Conservation (phyloP, 2,329 filamentous ascomycete species). For the Aspergillus ochraceus region DNA sequence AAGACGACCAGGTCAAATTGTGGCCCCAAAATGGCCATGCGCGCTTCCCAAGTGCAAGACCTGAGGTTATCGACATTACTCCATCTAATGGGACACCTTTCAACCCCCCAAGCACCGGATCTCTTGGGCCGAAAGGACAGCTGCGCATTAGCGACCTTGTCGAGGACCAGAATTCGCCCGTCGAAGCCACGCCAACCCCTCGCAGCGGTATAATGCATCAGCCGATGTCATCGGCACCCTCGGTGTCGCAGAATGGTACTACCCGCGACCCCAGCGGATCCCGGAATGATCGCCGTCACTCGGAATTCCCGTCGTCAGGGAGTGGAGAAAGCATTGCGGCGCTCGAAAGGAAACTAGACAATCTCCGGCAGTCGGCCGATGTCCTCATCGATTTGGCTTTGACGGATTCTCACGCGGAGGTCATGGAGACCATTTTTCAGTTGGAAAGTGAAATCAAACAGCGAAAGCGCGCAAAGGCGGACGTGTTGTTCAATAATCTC, state of each 20-base stretch:
- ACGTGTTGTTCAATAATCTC: constrained; percentile 14
- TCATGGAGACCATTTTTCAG: constrained; percentile 21
- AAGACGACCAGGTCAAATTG: neutral
- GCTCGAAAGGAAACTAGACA: constrained; percentile 21
- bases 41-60: neutral
- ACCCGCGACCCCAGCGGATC: neutral
- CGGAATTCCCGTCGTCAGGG: neutral
- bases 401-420: constrained; percentile 24
- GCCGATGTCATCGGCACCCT: neutral
- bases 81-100: neutral
- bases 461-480: constrained; percentile 17
- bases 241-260: neutral
- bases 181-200: neutral
- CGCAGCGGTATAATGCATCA: neutral
- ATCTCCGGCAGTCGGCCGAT: constrained; percentile 23
- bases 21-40: neutral
- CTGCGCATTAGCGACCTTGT: constrained; percentile 16
- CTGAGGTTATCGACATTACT: neutral
- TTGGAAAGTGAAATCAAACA: constrained; percentile 20
- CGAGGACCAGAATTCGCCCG: constrained; percentile 4
- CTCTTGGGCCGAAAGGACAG: constrained; percentile 2
- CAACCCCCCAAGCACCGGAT: neutral
- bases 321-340: constrained; percentile 13
- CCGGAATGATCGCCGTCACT: neutral
- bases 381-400: constrained; percentile 26